phyloP scores from a whole-genome alignment of 2,329 filamentous ascomycete species.

The Pyricularia pennisetigena region DNA sequence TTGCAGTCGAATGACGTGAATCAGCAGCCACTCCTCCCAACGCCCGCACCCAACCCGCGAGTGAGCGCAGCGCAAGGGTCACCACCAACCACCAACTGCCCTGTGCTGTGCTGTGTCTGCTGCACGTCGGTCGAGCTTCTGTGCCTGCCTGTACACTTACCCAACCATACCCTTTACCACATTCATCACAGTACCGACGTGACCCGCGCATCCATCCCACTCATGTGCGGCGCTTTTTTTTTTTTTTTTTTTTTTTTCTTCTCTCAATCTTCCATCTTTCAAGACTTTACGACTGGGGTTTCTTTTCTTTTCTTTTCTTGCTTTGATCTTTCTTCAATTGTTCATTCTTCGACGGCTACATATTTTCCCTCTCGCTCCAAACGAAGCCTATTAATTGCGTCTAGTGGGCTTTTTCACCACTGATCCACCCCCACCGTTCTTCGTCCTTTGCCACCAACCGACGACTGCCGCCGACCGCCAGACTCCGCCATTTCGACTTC shows the following conservation, averaged over 20 bases:
- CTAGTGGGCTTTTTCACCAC: neutral
- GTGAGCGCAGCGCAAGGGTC: neutral
- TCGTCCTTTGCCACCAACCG: neutral
- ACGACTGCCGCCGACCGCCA: neutral
- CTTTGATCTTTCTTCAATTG: neutral
- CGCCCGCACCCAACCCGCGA: neutral
- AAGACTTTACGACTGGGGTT: neutral
- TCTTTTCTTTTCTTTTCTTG: neutral
- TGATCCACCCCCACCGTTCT: neutral
- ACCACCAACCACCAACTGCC: neutral
- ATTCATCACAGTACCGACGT: neutral
- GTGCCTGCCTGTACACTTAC: neutral
- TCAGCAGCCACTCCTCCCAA: conserved; percentile 4
- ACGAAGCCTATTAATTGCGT: neutral
- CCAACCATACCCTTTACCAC: neutral
- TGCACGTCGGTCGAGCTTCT: neutral
- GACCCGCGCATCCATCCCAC: neutral
- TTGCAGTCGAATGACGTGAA: conserved; percentile 5
- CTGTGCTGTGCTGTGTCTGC: neutral
- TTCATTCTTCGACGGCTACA: neutral
- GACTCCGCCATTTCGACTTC: neutral
- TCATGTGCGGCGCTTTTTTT: neutral
- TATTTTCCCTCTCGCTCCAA: neutral
- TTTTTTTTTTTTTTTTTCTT: neutral
- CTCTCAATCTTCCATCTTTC: neutral